Percentiles rank a stretch among this genome's conserved stretches.
Evolutionary conservation across 305 asterid genomes (phyloP).

Genomic region (Fraxinus velutina): DNA sequence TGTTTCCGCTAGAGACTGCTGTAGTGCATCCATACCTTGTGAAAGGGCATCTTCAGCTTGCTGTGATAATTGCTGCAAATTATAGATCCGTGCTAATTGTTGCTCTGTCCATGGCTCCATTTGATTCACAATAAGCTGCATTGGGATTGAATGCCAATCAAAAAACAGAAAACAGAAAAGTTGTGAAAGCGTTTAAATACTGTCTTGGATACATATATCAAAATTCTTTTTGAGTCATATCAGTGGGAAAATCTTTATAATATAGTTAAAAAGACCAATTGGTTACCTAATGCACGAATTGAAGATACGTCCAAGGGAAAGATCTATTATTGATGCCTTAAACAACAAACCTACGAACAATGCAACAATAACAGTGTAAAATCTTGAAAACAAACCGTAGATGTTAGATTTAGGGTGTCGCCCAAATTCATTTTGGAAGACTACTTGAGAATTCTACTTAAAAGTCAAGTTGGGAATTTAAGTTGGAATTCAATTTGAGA

Average conservation of each 20-base stretch:
- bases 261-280: neutral
- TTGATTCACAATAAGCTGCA: conserved; percentile 78
- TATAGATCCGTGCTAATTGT: conserved; percentile 59
- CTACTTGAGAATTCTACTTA: neutral
- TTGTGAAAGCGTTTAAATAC: neutral
- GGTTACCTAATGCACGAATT: neutral
- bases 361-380: neutral
- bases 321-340: neutral
- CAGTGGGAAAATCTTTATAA: neutral
- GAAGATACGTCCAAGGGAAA: neutral
- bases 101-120: conserved; percentile 92
- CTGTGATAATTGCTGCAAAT: conserved; percentile 68
- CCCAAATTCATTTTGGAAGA: neutral
- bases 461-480: neutral
- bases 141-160: conserved; percentile 7
- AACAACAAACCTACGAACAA: neutral
- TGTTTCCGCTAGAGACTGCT: conserved; percentile 83
- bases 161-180: neutral
- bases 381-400: neutral
- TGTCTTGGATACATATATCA: neutral
- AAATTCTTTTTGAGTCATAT: neutral
- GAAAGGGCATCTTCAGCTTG: conserved; percentile 97
- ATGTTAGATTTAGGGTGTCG: no score
- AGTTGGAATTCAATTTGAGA: neutral
- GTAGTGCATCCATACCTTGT: conserved; percentile 91